Conservation (phyloP, 805 yeast genomes). For the Lipomyces yamadae region DNA sequence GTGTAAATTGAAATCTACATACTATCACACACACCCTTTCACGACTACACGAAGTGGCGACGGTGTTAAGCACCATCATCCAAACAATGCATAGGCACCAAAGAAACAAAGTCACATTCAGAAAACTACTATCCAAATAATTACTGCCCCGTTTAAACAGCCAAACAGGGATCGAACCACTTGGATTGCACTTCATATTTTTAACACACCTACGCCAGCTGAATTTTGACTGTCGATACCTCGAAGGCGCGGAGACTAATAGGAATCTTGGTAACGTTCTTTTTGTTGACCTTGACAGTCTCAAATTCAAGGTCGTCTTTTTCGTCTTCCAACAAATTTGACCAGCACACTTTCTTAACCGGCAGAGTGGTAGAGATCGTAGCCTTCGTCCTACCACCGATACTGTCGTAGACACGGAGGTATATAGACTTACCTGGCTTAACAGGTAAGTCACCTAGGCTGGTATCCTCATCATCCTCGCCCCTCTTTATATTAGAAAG, state of each 20-base stretch:
- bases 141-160: too few relatives aligned
- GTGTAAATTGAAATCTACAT: neutral
- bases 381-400: conserved; percentile 78
- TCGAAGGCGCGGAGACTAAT: conserved; percentile 75
- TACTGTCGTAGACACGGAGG: conserved; percentile 79
- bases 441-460: conserved; percentile 51
- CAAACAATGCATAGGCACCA: too few relatives aligned
- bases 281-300: conserved; percentile 26
- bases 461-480: conserved; percentile 69
- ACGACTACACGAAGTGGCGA: neutral
- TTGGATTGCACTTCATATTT: too few relatives aligned
- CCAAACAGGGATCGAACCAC: too few relatives aligned
- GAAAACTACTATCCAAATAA: too few relatives aligned
- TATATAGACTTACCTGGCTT: conserved; percentile 56
- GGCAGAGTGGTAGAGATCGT: conserved; percentile 54
- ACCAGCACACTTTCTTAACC: conserved; percentile 59
- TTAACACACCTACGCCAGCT: conserved; percentile 32
- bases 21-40: neutral
- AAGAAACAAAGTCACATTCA: too few relatives aligned
- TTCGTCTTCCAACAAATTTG: conserved; percentile 51
- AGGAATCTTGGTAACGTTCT: conserved; percentile 44
- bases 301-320: conserved; percentile 43
- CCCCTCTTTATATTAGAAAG: conserved; percentile 83
- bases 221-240: conserved; percentile 65
- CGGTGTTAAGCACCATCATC: too few relatives aligned